Evolutionary conservation across 2,329 filamentous ascomycete genomes (phyloP), one percentile per base, ranked within the genome.

Genomic region (Raffaelea ambrosiae): DNA sequence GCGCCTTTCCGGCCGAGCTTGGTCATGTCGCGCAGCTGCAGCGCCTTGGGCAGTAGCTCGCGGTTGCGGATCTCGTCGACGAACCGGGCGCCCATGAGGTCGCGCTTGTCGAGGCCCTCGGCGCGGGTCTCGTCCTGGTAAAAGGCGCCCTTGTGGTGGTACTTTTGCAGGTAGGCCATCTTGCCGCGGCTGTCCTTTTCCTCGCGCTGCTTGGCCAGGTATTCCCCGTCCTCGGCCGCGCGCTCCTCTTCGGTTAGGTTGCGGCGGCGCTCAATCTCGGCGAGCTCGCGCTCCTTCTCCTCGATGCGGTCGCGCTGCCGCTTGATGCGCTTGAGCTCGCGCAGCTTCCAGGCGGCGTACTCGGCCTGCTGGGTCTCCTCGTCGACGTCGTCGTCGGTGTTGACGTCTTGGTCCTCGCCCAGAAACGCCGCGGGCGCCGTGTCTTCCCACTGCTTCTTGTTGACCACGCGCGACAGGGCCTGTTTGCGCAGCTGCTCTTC

Each of bases 121-220:
- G 80, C 81, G 56, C 83, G 80, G 45, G 83, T 76, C 57, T 94
- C 86, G 46, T 90, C 88, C 55, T 85, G 86, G 71, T 88, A 97
- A 70, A 97, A 98, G 16, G 93, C 93, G 43, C 93, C 93, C 68
- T 90, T 91, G 73, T 98, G 93, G 66, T 88, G 90, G 69, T 97
- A 98, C 62, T 90, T 89, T 61, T 96, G 90, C 86, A 97, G 88
- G 64, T 82, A 96, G 2, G 78, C 78, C 74, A 93, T 88, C 66
- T 91, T 85, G 46, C 88, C 88, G 51, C 84, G 83, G 44, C 73
- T 66, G 52, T 86, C 81, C 58, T 87, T 86, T 53, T 95, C 89
- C 53, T 86, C 85, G 57, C 84, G 81, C 66, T 97, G 91, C 55
- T 76, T 73, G 1, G 83, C 82, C 18, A 97, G 69, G 63, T 81